These are phyloP conservation scores for Pontederia crassipes DNA, from an alignment of 176 grass and related monocot genomes.

Conservation along the genomic window DNA sequence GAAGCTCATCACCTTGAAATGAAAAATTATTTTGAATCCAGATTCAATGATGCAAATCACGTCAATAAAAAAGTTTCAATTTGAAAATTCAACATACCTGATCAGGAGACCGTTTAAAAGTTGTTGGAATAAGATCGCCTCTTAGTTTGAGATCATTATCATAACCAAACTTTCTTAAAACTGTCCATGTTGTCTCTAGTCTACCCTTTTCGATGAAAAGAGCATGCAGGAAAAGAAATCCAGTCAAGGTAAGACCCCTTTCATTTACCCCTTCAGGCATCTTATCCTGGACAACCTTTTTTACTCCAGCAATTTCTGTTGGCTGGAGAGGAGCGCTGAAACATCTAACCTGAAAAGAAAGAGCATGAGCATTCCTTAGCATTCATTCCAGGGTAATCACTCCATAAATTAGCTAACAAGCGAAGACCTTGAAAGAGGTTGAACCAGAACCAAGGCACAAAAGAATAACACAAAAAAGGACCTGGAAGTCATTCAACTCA, in stretches of 20 bases:
- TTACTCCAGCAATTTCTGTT: conserved; percentile 81
- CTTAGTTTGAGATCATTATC: conserved; percentile 93
- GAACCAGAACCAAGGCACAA: neutral
- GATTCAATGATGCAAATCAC: neutral
- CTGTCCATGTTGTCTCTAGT: conserved; percentile 94
- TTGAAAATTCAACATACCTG: conserved; percentile 38
- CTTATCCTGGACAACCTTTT: conserved; percentile 96
- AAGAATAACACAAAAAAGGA: conserved; percentile 3
- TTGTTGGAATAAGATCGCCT: conserved; percentile 69
- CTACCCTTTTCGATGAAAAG: conserved; percentile 98
- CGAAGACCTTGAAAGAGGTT: neutral
- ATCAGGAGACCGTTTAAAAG: conserved; percentile 79
- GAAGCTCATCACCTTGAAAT: too few relatives aligned
- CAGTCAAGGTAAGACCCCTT: conserved; percentile 75
- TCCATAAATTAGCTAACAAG: too few relatives aligned
- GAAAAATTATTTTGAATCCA: too few relatives aligned
- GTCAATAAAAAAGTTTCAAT: neutral
- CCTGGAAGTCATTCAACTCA: conserved; percentile 97
- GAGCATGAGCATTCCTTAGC: too few relatives aligned
- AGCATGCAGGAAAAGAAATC: conserved; percentile 90
- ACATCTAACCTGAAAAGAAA: conserved; percentile 57
- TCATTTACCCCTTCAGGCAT: conserved; percentile 90
- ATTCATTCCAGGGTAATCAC: too few relatives aligned
- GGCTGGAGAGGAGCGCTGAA: conserved; percentile 88
- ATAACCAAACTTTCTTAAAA: conserved; percentile 93